Conservation (phyloP, 2,329 filamentous ascomycete species). For the Elsinoe necatrix region DNA sequence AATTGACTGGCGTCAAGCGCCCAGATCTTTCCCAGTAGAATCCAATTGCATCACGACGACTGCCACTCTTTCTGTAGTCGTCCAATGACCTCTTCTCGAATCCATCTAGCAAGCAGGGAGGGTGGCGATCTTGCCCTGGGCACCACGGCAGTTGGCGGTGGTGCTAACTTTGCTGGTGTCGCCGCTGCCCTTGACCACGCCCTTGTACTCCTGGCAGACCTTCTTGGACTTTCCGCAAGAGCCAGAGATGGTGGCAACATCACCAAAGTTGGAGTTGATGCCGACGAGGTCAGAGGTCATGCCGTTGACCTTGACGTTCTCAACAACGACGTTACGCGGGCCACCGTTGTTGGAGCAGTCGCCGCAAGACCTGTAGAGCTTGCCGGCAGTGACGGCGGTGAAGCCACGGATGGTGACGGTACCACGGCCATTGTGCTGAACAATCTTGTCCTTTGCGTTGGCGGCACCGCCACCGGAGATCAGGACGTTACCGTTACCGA, state of each 20-base stretch:
- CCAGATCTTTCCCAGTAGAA: not conserved
- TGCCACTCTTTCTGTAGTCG: not conserved
- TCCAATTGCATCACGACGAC: not conserved
- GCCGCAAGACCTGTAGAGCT: slow-evolving; percentile 45
- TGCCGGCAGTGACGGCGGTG: slow-evolving; percentile 39
- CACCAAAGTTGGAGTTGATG: slow-evolving; percentile 47
- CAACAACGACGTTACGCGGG: slow-evolving; percentile 35
- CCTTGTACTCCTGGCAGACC: slow-evolving; percentile 32
- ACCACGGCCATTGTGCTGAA: slow-evolving; percentile 37
- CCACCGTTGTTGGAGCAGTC: slow-evolving; percentile 39
- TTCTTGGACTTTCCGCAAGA: slow-evolving; percentile 31
- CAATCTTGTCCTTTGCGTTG: slow-evolving; percentile 34
- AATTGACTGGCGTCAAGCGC: not conserved
- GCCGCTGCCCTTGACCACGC: slow-evolving; percentile 23
- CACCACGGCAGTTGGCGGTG: slow-evolving; percentile 21
- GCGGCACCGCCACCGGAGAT: slow-evolving; percentile 34
- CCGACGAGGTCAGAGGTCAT: slow-evolving; percentile 39
- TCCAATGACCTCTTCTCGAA: not conserved
- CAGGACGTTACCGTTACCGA: slow-evolving; percentile 20
- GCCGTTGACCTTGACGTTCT: slow-evolving; percentile 38
- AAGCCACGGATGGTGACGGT: slow-evolving; percentile 35
- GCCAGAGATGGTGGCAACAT: slow-evolving; percentile 38
- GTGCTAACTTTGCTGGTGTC: slow-evolving; percentile 27
- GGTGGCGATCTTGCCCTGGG: slow-evolving; percentile 7
- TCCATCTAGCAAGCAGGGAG: slow-evolving; percentile 19